A percentile compares a stretch with the other conserved stretches of the same genome.
These are phyloP conservation scores for Botrytis fabae DNA, from an alignment of 2,329 filamentous ascomycete genomes.

Conservation along the genomic window DNA sequence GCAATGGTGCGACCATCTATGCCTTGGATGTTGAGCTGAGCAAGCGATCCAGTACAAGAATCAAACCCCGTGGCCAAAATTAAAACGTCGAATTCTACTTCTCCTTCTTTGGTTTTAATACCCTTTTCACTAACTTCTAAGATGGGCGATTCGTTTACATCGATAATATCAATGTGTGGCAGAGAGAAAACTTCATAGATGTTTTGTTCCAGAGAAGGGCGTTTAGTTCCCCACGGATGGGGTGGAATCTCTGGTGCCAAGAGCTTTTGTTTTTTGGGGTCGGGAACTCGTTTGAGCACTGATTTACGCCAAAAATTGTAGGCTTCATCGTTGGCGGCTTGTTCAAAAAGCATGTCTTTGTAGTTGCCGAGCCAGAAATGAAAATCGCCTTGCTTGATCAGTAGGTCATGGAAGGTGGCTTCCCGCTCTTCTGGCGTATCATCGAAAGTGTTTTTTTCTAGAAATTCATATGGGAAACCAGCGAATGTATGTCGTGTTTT, in stretches of 20 bases:
- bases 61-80: slow-evolving; percentile 45
- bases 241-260: slow-evolving; percentile 49
- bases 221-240: slow-evolving; percentile 50
- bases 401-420: slow-evolving; percentile 41
- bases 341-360: slow-evolving; percentile 37
- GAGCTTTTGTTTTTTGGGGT: slow-evolving; percentile 43
- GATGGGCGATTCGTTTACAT: slow-evolving; percentile 48
- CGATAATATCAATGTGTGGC: slow-evolving; percentile 48
- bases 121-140: slow-evolving; percentile 43
- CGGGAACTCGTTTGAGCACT: neutral
- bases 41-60: slow-evolving; percentile 41
- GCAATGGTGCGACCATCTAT: slow-evolving; percentile 37
- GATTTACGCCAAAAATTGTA: slow-evolving; percentile 26
- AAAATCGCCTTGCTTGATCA: slow-evolving; percentile 40
- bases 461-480: slow-evolving; percentile 40
- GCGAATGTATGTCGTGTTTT: slow-evolving; percentile 33
- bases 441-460: slow-evolving; percentile 39
- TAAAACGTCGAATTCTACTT: slow-evolving; percentile 39
- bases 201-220: slow-evolving; percentile 48
- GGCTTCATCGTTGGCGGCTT: slow-evolving; percentile 35
- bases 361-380: slow-evolving; percentile 40
- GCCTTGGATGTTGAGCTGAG: slow-evolving; percentile 40
- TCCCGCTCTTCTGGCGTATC: slow-evolving; percentile 41
- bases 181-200: slow-evolving; percentile 53
- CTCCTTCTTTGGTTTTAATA: slow-evolving; percentile 39